Percentiles rank a stretch among this genome's conserved stretches.
These are phyloP conservation scores for Neurospora sp. DNA, from an alignment of 495 filamentous ascomycete genomes.

Conservation along the genomic window DNA sequence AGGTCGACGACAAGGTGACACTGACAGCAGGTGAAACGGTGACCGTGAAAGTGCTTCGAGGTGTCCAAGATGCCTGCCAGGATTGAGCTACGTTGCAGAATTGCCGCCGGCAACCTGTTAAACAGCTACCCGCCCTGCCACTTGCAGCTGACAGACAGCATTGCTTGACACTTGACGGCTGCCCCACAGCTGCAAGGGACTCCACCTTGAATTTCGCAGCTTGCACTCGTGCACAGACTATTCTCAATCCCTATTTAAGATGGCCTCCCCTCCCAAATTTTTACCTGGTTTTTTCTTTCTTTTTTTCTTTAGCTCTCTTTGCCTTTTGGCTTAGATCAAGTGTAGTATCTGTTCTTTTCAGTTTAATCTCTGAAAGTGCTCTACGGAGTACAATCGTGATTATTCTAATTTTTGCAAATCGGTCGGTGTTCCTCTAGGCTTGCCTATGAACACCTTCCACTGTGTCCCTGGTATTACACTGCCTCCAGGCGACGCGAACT, in stretches of 20 bases:
- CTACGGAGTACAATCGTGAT: slow-evolving; percentile 69
- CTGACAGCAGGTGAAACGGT: neutral
- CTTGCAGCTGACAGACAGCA: too few species aligned
- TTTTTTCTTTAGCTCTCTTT: slow-evolving; percentile 30
- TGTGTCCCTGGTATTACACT: slow-evolving; percentile 88
- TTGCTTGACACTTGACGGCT: neutral
- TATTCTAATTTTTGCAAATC: slow-evolving; percentile 66
- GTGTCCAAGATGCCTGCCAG: neutral
- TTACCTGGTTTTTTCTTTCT: slow-evolving; percentile 6
- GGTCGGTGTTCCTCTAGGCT: slow-evolving; percentile 47
- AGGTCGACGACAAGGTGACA: neutral
- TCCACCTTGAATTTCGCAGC: neutral
- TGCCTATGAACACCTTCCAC: slow-evolving; percentile 61
- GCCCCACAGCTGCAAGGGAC: neutral
- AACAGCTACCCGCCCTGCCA: neutral
- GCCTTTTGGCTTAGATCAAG: slow-evolving; percentile 91
- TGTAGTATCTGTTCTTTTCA: slow-evolving; percentile 99
- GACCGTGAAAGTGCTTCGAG: neutral
- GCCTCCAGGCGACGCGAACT: slow-evolving; percentile 72
- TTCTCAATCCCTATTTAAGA: slow-evolving; percentile 2
- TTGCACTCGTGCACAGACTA: slow-evolving; percentile 11
- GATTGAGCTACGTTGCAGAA: neutral
- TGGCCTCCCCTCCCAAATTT: neutral
- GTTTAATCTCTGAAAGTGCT: slow-evolving; percentile 71
- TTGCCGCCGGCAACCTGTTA: neutral